Percentiles rank a stretch among this genome's conserved stretches.
phyloP scores from a whole-genome alignment of 129 eudicot genomes.

The Erigeron canadensis region DNA sequence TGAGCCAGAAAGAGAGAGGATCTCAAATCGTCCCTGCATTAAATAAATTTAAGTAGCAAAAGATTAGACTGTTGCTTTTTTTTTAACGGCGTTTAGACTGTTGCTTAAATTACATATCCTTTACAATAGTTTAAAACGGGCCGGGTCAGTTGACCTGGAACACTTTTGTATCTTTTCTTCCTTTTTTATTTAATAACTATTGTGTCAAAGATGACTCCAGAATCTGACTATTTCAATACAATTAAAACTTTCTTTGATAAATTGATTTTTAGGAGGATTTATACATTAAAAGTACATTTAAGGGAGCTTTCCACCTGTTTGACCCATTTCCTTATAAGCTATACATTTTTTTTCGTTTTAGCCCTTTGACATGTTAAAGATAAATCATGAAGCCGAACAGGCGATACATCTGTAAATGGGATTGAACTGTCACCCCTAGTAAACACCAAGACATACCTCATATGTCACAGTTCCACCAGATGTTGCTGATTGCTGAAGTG shows the following conservation, averaged over 20 bases:
- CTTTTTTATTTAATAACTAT: neutral
- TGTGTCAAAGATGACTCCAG: neutral
- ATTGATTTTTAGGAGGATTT: neutral
- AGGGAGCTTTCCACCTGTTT: neutral
- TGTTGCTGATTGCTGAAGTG: slow-evolving; percentile 47
- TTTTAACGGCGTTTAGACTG: too few species aligned
- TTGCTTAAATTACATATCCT: neutral
- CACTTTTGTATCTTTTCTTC: neutral
- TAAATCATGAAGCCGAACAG: neutral
- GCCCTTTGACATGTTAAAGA: neutral
- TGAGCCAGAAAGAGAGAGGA: slow-evolving; percentile 57
- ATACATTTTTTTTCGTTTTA: neutral
- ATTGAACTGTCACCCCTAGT: neutral
- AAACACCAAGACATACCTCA: slow-evolving; percentile 44
- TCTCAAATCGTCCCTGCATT: slow-evolving; percentile 65
- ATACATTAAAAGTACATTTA: neutral
- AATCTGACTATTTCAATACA: neutral
- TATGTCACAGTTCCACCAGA: slow-evolving; percentile 58
- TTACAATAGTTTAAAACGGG: neutral
- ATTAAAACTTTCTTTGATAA: neutral
- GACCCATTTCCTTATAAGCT: neutral
- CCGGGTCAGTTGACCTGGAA: neutral
- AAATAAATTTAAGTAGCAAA: neutral
- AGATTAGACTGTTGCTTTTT: too few species aligned
- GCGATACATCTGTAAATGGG: neutral